Conservation (phyloP, 140 eudicot genomes). For the Stevia rebaudiana region DNA sequence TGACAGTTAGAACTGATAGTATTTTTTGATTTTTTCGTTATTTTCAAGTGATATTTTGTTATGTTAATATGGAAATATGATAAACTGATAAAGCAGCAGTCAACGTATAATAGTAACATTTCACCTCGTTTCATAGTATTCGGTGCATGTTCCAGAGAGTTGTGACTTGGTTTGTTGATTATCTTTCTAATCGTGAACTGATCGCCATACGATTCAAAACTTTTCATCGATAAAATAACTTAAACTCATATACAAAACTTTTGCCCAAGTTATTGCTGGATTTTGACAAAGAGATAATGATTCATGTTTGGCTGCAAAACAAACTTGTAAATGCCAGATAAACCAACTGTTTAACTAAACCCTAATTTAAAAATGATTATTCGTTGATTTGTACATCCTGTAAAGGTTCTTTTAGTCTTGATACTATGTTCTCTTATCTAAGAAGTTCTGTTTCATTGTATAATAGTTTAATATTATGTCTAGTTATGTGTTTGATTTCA, state of each 20-base stretch:
- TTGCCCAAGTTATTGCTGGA: background rate
- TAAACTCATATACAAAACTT: background rate
- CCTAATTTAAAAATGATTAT: conserved; percentile 4
- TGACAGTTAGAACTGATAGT: background rate
- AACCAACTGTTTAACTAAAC: conserved; percentile 7
- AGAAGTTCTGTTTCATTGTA: background rate
- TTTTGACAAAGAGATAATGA: conserved; percentile 2
- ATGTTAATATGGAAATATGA: conserved; percentile 1
- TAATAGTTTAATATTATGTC: background rate
- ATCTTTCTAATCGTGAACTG: conserved; percentile 4
- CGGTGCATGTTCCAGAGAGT: conserved; percentile 7
- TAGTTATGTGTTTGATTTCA: background rate
- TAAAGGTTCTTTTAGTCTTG: conserved; percentile 7
- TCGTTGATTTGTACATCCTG: background rate
- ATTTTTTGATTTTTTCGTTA: background rate
- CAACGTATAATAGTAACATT: conserved; percentile 6
- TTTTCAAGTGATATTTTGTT: background rate
- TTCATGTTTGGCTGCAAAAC: conserved; percentile 6
- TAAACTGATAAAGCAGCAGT: conserved; percentile 9
- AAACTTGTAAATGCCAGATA: conserved; percentile 2
- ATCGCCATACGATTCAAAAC: background rate
- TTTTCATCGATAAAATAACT: background rate
- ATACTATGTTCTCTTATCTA: background rate
- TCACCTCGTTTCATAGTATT: background rate
- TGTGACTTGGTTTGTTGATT: conserved; percentile 12